These are phyloP conservation scores for Fusarium decemcellulare DNA, from an alignment of 2,329 filamentous ascomycete species.

Conservation along the genomic window DNA sequence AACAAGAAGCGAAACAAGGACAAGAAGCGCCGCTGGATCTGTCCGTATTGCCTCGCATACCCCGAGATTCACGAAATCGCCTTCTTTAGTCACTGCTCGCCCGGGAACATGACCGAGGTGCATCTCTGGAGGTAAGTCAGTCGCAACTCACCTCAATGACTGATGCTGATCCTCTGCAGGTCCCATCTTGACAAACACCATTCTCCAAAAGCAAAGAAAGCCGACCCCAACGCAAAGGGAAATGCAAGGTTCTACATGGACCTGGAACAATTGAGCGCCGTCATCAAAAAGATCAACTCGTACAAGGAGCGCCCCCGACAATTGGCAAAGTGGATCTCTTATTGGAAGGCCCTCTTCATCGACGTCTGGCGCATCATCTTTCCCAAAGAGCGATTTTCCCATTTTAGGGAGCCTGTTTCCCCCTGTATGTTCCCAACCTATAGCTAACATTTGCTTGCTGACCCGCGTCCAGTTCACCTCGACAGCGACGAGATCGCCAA, in stretches of 20 bases:
- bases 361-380: conserved; percentile 5
- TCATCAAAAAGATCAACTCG: background rate
- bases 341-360: background rate
- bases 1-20: background rate
- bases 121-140: too few species aligned
- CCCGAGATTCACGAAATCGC: background rate
- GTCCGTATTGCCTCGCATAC: conserved; percentile 7
- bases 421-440: background rate
- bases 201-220: background rate
- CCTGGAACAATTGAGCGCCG: background rate
- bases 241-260: conserved; percentile 3
- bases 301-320: background rate
- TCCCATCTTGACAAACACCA: background rate
- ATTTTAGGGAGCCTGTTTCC: background rate
- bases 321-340: background rate
- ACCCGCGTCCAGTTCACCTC: background rate
- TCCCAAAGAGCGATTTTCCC: background rate
- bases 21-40: background rate
- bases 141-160: too few species aligned
- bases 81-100: background rate
- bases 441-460: background rate
- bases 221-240: background rate
- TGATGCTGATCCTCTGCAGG: too few species aligned
- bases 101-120: too few species aligned
- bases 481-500: background rate